phyloP scores from a whole-genome alignment of 495 filamentous ascomycete species.

The Pyronema omphalodes region DNA sequence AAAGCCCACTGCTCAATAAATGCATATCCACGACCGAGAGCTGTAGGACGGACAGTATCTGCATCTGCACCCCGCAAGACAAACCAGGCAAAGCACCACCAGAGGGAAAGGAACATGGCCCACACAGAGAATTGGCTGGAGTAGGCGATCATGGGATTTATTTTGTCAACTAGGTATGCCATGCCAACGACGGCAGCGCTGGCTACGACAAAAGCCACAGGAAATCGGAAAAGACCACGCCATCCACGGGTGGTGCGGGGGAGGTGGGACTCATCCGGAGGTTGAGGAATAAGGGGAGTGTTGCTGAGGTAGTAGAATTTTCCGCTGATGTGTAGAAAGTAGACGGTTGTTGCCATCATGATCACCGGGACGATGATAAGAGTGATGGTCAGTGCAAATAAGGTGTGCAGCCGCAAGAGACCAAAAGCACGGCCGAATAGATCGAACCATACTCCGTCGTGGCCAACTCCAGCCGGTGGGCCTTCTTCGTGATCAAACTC shows the following conservation, averaged over 20 bases:
- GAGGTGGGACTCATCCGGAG: conserved; percentile 39
- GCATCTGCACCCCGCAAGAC: conserved; percentile 68
- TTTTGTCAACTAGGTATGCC: conserved; percentile 56
- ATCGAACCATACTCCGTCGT: conserved; percentile 80
- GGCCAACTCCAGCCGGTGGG: conserved; percentile 37
- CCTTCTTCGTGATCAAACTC: conserved; percentile 38
- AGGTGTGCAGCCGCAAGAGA: conserved; percentile 55
- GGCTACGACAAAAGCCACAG: conserved; percentile 52
- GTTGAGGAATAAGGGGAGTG: conserved; percentile 36
- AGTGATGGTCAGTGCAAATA: conserved; percentile 76
- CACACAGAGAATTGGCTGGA: conserved; percentile 69
- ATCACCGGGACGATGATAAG: conserved; percentile 61
- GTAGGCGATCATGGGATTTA: conserved; percentile 78
- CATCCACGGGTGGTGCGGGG: conserved; percentile 50
- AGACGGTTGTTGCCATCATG: conserved; percentile 46
- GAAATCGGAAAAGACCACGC: conserved; percentile 68
- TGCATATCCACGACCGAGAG: conserved; percentile 63
- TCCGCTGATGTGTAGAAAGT: conserved; percentile 42
- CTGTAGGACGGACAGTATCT: conserved; percentile 67
- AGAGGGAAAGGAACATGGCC: conserved; percentile 70
- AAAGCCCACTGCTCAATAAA: conserved; percentile 67
- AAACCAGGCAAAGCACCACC: conserved; percentile 66
- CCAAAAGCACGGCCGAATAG: conserved; percentile 54
- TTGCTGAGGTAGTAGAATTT: conserved; percentile 73
- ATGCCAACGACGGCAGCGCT: conserved; percentile 50